phyloP scores from a whole-genome alignment of 140 eudicot species.

The Stevia rebaudiana region DNA sequence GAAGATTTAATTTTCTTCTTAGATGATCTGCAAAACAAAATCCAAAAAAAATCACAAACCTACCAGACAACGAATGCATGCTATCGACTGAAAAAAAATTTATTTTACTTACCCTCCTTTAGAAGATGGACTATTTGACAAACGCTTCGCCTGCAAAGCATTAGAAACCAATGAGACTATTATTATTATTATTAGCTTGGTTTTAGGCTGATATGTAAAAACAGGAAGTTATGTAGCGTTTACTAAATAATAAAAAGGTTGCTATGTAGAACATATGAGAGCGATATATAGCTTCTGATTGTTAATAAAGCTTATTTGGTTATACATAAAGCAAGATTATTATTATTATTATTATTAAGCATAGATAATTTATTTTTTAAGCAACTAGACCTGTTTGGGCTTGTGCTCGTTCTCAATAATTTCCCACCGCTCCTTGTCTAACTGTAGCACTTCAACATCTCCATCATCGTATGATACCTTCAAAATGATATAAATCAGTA shows the following conservation, averaged over 20 bases:
- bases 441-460: conserved; percentile 75
- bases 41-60: background rate
- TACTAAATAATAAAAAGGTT: background rate
- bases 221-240: background rate
- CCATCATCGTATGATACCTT: conserved; percentile 85
- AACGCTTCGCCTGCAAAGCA: conserved; percentile 43
- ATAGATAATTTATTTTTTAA: no score
- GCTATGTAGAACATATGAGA: background rate
- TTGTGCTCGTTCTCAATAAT: conserved; percentile 39
- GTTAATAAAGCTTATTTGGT: background rate
- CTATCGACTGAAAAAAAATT: background rate
- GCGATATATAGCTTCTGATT: background rate
- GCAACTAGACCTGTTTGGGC: conserved; percentile 41
- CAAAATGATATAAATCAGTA: conserved; percentile 6
- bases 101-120: conserved; percentile 50
- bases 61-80: background rate
- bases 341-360: background rate
- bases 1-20: conserved; percentile 40
- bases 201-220: background rate
- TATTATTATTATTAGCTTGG: background rate
- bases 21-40: conserved; percentile 46
- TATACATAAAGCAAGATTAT: background rate
- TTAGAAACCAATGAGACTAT: conserved; percentile 26
- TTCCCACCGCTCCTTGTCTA: conserved; percentile 91
- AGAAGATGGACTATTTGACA: conserved; percentile 36